A percentile compares a stretch with the other conserved stretches of the same genome.
These are phyloP conservation scores for Pisolithus sp. DNA, from an alignment of 768 basidiomycete genomes.

Conservation along the genomic window DNA sequence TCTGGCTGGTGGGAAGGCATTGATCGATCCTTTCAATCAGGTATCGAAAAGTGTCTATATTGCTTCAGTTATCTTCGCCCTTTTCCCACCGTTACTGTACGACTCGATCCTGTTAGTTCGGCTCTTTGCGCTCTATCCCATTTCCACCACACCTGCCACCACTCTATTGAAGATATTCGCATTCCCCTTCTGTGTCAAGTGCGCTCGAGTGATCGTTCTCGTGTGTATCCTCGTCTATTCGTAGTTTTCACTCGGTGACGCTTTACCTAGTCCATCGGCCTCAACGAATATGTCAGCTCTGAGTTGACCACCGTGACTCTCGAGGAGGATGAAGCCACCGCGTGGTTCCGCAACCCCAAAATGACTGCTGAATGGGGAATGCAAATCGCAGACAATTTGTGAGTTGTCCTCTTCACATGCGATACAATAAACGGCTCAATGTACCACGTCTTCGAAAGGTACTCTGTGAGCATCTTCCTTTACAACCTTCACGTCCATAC, in stretches of 20 bases:
- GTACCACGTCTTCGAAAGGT: constrained; percentile 7
- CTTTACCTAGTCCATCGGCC: neutral
- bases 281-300: constrained; percentile 1
- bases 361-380: constrained; percentile 27
- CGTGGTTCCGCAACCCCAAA: constrained; percentile 5
- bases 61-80: constrained; percentile 16
- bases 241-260: neutral
- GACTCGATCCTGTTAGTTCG: constrained; percentile 34
- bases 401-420: constrained; percentile 6
- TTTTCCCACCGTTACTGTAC: constrained; percentile 29
- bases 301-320: neutral
- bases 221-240: neutral
- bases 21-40: constrained; percentile 14
- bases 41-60: constrained; percentile 14
- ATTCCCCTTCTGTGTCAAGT: constrained; percentile 25
- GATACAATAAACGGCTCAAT: neutral
- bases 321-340: neutral
- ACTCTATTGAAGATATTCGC: constrained; percentile 20
- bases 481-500: constrained; percentile 14
- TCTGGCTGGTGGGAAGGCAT: neutral
- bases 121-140: constrained; percentile 31
- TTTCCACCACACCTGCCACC: constrained; percentile 8
- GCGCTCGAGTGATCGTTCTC: constrained; percentile 22
- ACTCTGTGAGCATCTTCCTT: constrained; percentile 24
- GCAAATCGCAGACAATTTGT: constrained; percentile 31